Base-by-base conservation (phyloP, 2,329 filamentous ascomycete species). In the Diplodia sapinea region DNA sequence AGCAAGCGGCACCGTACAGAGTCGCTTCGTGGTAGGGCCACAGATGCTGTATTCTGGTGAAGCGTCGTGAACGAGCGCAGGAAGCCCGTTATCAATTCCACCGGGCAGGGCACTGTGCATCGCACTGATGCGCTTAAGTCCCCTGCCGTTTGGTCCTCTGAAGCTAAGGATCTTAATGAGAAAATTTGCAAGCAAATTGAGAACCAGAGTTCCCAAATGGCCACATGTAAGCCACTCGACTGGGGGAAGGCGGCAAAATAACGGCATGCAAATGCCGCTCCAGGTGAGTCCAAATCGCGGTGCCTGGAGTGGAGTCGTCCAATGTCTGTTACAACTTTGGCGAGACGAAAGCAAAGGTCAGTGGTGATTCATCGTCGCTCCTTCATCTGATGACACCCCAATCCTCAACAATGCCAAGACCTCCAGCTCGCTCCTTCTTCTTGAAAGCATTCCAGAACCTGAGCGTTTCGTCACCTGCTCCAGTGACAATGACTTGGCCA, bases 391-490 rank as follows among this genome's bases (percentile, higher is more conserved):
- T 97, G 65, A 94, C 89, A 62, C 91, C 91, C 91, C 91, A 95
- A 77, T 92, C 91, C 51, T 89, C 87, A 68, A 95, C 83, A 71
- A 72, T 79, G 67, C 76, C 79, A 36, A 81, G 77, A 57, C 89
- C 88, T 67, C 84, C 83, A 69, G 87, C 85, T 31, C 90, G 89
- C 33, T 91, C 89, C 74, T 93, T 90, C 75, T 91, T 90, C 69
- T 92, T 93, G 81, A 99, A 99, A 2, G 95, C 91, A 68, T 95
- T 95, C 95, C 95, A 99, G 81, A 99, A 99, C 52, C 95, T 85
- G 61, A 99, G 80, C 0, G 95, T 99, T 82, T 99, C 95, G 72
- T 99, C 95, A 17, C 95, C 95, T 4, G 95, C 95, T 29, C 95
- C 95, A 0, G 95, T 99, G 13, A 98, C 95, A 23, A 99, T 92